phyloP scores from a whole-genome alignment of 2,329 filamentous ascomycete genomes.

The Huntiella abstrusa region DNA sequence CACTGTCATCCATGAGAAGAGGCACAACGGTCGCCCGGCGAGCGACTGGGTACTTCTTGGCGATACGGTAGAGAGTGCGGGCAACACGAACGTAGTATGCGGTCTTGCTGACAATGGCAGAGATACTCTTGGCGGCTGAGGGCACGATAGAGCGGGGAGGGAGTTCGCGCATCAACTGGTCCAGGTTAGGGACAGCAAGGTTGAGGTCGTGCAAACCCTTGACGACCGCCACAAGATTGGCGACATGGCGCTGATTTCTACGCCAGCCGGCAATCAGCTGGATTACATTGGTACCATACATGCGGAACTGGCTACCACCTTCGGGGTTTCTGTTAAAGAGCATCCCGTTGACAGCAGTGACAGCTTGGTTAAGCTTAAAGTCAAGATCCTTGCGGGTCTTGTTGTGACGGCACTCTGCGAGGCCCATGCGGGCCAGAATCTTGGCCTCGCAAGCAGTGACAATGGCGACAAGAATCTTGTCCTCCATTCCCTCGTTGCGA shows the following conservation, averaged over 20 bases:
- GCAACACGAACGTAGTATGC: constrained; percentile 10
- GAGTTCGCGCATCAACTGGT: constrained; percentile 9
- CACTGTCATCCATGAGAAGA: constrained; percentile 15
- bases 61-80: constrained; percentile 16
- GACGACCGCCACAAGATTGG: constrained; percentile 5
- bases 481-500: constrained; percentile 9
- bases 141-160: constrained; percentile 4
- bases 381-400: constrained; percentile 11
- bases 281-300: constrained; percentile 2
- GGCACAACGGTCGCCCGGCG: constrained; percentile 16
- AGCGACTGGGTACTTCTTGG: constrained; percentile 17
- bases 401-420: constrained; percentile 10
- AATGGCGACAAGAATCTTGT: constrained; percentile 7
- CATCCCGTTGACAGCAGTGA: constrained; percentile 7
- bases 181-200: constrained; percentile 1
- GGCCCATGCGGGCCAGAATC: constrained; percentile 10
- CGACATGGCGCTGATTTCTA: constrained; percentile 2
- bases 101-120: constrained; percentile 8
- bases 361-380: constrained; percentile 8
- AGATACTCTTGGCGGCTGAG: constrained; percentile 9
- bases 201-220: constrained; percentile 3
- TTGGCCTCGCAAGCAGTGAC: constrained; percentile 9
- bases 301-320: constrained; percentile 4
- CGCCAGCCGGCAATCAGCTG: constrained; percentile 7
- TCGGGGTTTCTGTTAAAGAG: constrained; percentile 6